A percentile compares a stretch with the other conserved stretches of the same genome.
Conservation (phyloP, 352 stramenopile genomes). For the Phytopythium montanum region DNA sequence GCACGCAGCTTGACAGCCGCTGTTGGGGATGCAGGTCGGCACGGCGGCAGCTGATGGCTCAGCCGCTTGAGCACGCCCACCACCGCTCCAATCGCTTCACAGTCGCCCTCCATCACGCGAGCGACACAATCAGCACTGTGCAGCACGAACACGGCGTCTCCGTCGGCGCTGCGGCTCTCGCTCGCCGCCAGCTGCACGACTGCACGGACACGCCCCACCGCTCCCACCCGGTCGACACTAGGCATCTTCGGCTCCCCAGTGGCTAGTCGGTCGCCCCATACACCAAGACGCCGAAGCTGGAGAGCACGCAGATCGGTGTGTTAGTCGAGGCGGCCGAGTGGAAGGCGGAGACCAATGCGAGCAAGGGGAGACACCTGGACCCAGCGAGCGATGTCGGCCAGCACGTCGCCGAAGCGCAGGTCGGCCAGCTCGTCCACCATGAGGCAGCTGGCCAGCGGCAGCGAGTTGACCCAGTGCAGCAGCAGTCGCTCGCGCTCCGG, state of each 20-base stretch:
- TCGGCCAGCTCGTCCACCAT: constrained; percentile 52
- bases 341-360: not conserved
- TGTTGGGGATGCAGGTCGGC: not conserved
- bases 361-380: constrained; percentile 12
- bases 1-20: not conserved
- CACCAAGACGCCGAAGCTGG: not conserved
- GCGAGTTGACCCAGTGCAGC: constrained; percentile 74
- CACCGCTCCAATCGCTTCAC: constrained; percentile 38
- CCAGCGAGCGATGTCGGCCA: constrained; percentile 43
- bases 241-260: not conserved
- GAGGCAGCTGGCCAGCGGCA: constrained; percentile 54
- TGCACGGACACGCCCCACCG: constrained; percentile 14
- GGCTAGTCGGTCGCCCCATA: not conserved
- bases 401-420: constrained; percentile 56
- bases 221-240: not conserved
- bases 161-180: constrained; percentile 32
- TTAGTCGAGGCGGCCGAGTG: not conserved
- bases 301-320: not conserved
- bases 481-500: constrained; percentile 31
- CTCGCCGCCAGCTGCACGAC: constrained; percentile 43
- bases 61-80: constrained; percentile 42
- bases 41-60: not conserved
- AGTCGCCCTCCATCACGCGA: constrained; percentile 30
- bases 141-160: constrained; percentile 44
- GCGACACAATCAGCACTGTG: constrained; percentile 36